phyloP scores from a whole-genome alignment of 2,329 filamentous ascomycete genomes.

The Paracoccidioides lutzii region DNA sequence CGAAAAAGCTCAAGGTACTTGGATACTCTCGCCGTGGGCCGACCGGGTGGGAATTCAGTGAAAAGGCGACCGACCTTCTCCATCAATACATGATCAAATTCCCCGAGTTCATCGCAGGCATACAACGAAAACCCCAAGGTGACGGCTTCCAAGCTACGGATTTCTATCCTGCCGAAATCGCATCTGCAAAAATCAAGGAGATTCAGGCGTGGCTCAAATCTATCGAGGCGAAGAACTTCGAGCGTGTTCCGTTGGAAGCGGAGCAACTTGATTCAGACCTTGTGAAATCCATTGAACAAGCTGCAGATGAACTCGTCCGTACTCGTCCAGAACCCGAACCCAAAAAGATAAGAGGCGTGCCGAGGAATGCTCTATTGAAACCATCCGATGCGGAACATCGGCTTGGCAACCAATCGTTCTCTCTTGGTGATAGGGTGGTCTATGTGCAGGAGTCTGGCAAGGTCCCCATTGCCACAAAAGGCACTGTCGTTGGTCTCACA shows the following conservation, averaged over 20 bases:
- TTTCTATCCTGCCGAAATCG: conserved; percentile 64
- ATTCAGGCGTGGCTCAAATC: conserved; percentile 88
- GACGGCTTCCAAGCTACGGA: conserved; percentile 75
- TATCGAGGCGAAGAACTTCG: conserved; percentile 80
- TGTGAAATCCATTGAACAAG: conserved; percentile 65
- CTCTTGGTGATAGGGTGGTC: conserved; percentile 77
- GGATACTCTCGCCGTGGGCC: conserved; percentile 82
- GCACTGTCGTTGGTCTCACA: conserved; percentile 90
- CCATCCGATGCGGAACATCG: conserved; percentile 94
- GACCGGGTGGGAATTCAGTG: conserved; percentile 91
- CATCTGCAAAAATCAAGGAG: conserved; percentile 75
- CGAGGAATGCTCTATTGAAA: conserved; percentile 75
- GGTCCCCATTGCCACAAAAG: conserved; percentile 80
- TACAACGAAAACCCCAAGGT: conserved; percentile 72
- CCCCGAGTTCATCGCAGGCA: conserved; percentile 85
- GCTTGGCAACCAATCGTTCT: conserved; percentile 70
- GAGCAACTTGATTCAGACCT: conserved; percentile 89
- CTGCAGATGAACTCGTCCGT: conserved; percentile 52
- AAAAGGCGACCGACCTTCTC: conserved; percentile 66
- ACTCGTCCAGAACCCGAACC: conserved; percentile 43
- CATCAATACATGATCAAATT: conserved; percentile 85
- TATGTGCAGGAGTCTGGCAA: conserved; percentile 89
- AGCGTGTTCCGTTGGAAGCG: conserved; percentile 89
- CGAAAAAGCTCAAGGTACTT: conserved; percentile 85
- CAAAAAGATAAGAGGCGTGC: conserved; percentile 66